Evolutionary conservation across 768 basidiomycete genomes (phyloP).

Genomic region (Hirschioporus abietinus): DNA sequence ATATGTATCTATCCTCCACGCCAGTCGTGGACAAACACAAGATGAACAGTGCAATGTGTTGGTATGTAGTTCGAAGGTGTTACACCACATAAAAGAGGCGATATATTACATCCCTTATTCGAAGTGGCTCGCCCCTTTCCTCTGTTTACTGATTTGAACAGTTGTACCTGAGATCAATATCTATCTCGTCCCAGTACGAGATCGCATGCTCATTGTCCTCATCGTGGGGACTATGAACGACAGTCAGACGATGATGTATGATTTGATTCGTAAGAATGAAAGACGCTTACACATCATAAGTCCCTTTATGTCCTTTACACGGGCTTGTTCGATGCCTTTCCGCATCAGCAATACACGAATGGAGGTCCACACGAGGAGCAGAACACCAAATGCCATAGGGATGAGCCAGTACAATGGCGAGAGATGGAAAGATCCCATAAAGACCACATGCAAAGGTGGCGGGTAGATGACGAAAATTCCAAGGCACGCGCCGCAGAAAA

Average conservation of each 20-base stretch:
- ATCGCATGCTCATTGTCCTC: conserved; percentile 26
- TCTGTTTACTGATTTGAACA: too few species aligned
- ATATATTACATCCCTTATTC: too few species aligned
- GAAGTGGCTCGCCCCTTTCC: too few species aligned
- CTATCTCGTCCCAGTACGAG: conserved; percentile 9
- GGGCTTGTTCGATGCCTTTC: conserved; percentile 47
- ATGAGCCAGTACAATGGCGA: conserved; percentile 68
- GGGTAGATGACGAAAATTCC: conserved; percentile 68
- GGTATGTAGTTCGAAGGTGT: too few species aligned
- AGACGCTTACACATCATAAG: conserved; percentile 62
- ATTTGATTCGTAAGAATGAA: too few species aligned
- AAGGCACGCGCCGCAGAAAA: conserved; percentile 53
- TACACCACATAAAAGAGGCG: too few species aligned
- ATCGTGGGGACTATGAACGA: conserved; percentile 40
- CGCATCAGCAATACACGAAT: conserved; percentile 53
- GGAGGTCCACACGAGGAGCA: conserved; percentile 54
- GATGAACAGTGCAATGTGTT: too few species aligned
- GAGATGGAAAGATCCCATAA: conserved; percentile 52
- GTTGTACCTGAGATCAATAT: too few species aligned
- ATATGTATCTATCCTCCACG: too few species aligned
- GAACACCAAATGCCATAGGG: conserved; percentile 50
- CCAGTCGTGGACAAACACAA: too few species aligned
- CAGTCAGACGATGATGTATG: too few species aligned
- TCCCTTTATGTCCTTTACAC: conserved; percentile 61
- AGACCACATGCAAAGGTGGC: conserved; percentile 63